phyloP scores from a whole-genome alignment of 805 yeast species.

The Ogataea populi-albae region DNA sequence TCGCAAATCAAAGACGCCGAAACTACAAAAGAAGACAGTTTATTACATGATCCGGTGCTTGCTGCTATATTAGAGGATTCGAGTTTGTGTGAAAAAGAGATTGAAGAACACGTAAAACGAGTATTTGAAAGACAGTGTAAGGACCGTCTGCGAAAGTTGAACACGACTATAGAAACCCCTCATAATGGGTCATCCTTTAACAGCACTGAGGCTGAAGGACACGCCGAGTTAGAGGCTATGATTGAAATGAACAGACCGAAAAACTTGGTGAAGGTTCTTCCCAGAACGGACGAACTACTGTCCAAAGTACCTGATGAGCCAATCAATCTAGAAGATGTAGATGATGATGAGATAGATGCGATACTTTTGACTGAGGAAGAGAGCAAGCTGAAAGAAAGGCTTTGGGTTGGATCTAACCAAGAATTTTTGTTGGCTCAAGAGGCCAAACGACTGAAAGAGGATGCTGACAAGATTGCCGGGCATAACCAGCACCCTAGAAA shows the following conservation, averaged over 20 bases:
- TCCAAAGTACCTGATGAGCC: conserved; percentile 56
- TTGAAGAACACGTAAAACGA: conserved; percentile 32
- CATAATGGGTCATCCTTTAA: not conserved
- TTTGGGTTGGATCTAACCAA: conserved; percentile 88
- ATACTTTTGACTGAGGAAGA: conserved; percentile 68
- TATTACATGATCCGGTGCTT: conserved; percentile 41
- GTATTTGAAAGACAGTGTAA: conserved; percentile 28
- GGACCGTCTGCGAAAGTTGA: conserved; percentile 21
- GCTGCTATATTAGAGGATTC: conserved; percentile 43
- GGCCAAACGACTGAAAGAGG: conserved; percentile 73
- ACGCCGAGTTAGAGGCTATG: conserved; percentile 29
- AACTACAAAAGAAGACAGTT: conserved; percentile 38
- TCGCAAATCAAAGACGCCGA: conserved; percentile 26
- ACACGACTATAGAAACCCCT: conserved; percentile 11
- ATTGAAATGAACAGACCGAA: conserved; percentile 49
- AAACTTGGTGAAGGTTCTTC: conserved; percentile 51
- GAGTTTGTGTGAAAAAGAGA: conserved; percentile 44
- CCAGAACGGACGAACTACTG: conserved; percentile 56
- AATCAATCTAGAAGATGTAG: conserved; percentile 68
- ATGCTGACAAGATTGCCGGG: conserved; percentile 86
- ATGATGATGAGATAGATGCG: conserved; percentile 73
- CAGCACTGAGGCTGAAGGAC: conserved; percentile 14
- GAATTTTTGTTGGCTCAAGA: conserved; percentile 86
- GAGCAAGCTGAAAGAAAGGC: conserved; percentile 66
- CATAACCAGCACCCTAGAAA: conserved; percentile 54